phyloP scores from a whole-genome alignment of 345 rosid genomes.

The Melaleuca quinquenervia region DNA sequence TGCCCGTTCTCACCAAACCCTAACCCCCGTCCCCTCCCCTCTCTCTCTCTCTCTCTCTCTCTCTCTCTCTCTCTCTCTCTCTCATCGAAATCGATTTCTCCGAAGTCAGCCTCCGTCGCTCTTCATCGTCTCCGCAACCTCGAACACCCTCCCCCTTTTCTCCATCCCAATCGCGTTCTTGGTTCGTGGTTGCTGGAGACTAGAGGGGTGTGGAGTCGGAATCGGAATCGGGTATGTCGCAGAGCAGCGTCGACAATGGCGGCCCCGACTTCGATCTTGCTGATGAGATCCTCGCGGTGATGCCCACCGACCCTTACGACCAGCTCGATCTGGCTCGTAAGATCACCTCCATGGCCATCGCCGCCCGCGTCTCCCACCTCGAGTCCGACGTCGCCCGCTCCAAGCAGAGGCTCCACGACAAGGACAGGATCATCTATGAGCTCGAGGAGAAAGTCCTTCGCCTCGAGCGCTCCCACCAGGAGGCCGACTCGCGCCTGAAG shows the following conservation, averaged over 20 bases:
- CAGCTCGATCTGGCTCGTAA: slow-evolving; percentile 95
- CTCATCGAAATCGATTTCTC: not conserved
- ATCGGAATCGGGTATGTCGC: slow-evolving; percentile 14
- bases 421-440: slow-evolving; percentile 52
- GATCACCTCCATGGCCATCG: slow-evolving; percentile 94
- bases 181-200: not conserved
- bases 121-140: not conserved
- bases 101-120: not conserved
- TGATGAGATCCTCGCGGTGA: slow-evolving; percentile 70
- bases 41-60: too few relatives aligned
- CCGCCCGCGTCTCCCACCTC: slow-evolving; percentile 78
- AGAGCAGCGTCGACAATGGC: slow-evolving; percentile 2
- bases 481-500: slow-evolving; percentile 51
- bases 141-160: not conserved
- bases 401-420: slow-evolving; percentile 42
- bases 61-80: not conserved
- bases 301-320: slow-evolving; percentile 83
- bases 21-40: not conserved
- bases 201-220: not conserved
- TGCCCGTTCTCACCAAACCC: not conserved
- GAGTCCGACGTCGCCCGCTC: slow-evolving; percentile 52
- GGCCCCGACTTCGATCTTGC: slow-evolving; percentile 46
- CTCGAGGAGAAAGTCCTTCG: slow-evolving; percentile 40
- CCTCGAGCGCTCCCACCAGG: slow-evolving; percentile 39
- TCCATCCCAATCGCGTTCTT: not conserved